Conservation (phyloP, 768 basidiomycete genomes). For the Ephemerocybe angulata region DNA sequence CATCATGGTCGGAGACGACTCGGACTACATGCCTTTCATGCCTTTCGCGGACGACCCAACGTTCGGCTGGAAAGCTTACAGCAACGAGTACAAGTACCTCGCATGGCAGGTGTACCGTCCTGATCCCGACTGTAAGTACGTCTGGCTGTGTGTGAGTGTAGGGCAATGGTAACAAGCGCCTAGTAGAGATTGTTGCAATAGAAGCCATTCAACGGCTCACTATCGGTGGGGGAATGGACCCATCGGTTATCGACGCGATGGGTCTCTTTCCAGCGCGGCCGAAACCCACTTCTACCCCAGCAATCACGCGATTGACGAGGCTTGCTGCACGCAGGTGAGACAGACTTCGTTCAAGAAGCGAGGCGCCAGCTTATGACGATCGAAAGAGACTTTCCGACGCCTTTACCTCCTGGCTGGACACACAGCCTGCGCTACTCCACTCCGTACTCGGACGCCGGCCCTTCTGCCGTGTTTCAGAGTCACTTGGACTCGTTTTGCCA, state of each 20-base stretch:
- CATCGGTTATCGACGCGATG: constrained; percentile 47
- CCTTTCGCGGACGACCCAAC: constrained; percentile 59
- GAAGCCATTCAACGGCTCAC: constrained; percentile 47
- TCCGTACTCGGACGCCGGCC: constrained; percentile 8
- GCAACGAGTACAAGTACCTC: constrained; percentile 38
- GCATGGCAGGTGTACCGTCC: constrained; percentile 44
- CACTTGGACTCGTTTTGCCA: constrained; percentile 47
- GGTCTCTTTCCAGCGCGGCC: constrained; percentile 35
- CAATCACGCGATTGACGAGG: constrained; percentile 3
- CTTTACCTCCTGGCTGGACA: constrained; percentile 18
- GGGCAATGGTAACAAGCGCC: not conserved
- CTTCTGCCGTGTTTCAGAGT: constrained; percentile 24
- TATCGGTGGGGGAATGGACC: constrained; percentile 31
- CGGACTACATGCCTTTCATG: constrained; percentile 53
- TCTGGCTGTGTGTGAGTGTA: not conserved
- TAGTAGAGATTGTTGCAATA: constrained; percentile 49
- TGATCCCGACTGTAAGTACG: constrained; percentile 36
- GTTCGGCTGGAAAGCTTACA: constrained; percentile 43
- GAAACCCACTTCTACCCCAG: constrained; percentile 3
- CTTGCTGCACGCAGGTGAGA: constrained; percentile 8
- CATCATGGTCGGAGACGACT: constrained; percentile 55
- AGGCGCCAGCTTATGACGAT: no score
- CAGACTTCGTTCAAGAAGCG: no score
- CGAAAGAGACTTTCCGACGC: constrained; percentile 31
- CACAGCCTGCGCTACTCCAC: constrained; percentile 7